A percentile compares a stretch with the other conserved stretches of the same genome.
Evolutionary conservation across 345 rosid species (phyloP).

Genomic region (Isatis tinctoria): DNA sequence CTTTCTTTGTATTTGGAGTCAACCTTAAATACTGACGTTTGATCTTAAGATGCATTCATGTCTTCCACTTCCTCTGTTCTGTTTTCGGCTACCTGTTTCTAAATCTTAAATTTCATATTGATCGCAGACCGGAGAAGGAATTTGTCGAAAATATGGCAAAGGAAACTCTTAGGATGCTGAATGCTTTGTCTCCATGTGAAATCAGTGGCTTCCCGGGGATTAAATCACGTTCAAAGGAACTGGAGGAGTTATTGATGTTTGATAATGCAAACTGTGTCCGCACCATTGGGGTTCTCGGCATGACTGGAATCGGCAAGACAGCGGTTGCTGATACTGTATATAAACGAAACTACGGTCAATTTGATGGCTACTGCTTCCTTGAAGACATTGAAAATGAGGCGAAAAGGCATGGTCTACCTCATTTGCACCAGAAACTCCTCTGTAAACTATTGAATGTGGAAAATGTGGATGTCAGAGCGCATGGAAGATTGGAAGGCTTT

Average conservation of each 20-base stretch:
- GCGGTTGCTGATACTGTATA: not conserved
- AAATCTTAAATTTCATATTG: too few species aligned
- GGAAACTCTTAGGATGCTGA: slow-evolving; percentile 22
- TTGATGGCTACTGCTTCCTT: slow-evolving; percentile 17
- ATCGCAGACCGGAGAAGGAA: slow-evolving; percentile 18
- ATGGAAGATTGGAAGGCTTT: not conserved
- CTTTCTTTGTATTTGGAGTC: too few species aligned
- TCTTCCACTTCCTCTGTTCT: too few species aligned
- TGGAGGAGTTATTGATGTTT: slow-evolving; percentile 13
- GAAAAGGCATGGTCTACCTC: not conserved
- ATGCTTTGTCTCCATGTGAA: slow-evolving; percentile 18
- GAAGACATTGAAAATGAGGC: slow-evolving; percentile 4
- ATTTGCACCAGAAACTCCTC: slow-evolving; percentile 10
- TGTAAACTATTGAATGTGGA: slow-evolving; percentile 8
- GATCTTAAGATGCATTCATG: too few species aligned
- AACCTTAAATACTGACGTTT: too few species aligned
- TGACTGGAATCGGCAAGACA: slow-evolving; percentile 25
- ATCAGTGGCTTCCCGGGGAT: not conserved
- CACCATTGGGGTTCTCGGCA: slow-evolving; percentile 14
- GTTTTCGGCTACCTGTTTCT: too few species aligned
- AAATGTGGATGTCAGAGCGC: slow-evolving; percentile 1
- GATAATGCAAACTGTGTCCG: too few species aligned
- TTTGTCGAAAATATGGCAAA: not conserved
- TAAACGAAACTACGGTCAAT: not conserved
- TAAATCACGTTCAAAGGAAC: slow-evolving; percentile 8